Conservation (phyloP, 345 rosid species). For the Hibiscus syriacus region DNA sequence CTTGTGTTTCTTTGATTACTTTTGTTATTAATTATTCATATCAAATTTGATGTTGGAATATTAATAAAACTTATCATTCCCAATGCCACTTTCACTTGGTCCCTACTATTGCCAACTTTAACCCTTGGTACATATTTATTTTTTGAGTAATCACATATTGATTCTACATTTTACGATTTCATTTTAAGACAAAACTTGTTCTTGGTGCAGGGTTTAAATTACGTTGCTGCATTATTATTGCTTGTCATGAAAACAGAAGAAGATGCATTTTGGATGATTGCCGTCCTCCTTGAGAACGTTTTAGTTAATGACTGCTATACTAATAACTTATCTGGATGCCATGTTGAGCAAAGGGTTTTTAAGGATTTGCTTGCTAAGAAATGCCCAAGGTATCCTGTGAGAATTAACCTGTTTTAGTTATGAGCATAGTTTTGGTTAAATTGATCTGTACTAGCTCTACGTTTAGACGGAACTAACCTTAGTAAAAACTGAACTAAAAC, state of each 20-base stretch:
- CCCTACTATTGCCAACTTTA: neutral
- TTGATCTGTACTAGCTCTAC: neutral
- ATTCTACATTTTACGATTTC: neutral
- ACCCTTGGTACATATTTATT: too few species aligned
- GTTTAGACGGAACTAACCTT: neutral
- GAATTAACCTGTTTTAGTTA: neutral
- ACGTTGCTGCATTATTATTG: constrained; percentile 85
- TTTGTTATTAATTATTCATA: neutral
- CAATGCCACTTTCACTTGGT: neutral
- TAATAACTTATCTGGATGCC: constrained; percentile 90
- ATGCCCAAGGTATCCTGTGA: constrained; percentile 60
- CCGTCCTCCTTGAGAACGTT: constrained; percentile 89
- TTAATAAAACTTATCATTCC: neutral
- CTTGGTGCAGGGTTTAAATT: constrained; percentile 76
- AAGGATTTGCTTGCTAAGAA: constrained; percentile 80
- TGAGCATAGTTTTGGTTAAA: neutral
- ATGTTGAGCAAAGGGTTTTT: constrained; percentile 96
- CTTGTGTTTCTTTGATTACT: neutral
- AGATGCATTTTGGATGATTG: constrained; percentile 99
- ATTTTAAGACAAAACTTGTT: neutral
- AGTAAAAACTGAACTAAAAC: constrained; percentile 7
- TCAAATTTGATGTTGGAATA: neutral
- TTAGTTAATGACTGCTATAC: constrained; percentile 95
- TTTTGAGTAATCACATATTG: neutral
- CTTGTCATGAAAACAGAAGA: constrained; percentile 99